Evolutionary conservation across 2,329 filamentous ascomycete species (phyloP).

Genomic region (Helicocarpus griseus): DNA sequence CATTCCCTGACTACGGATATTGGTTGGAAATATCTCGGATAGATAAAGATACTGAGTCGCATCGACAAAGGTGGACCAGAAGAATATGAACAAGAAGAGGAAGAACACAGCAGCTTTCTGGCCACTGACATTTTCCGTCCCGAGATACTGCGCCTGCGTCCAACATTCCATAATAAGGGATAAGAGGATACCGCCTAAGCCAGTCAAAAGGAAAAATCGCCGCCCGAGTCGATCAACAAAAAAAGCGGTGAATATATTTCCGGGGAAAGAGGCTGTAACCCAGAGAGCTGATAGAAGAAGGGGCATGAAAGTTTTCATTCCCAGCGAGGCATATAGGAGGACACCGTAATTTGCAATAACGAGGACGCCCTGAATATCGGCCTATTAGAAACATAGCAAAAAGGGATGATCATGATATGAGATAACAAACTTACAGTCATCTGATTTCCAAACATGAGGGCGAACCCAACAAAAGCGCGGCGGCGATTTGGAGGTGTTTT

Average conservation of each 20-base stretch:
- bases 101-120: conserved; percentile 32
- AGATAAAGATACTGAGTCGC: conserved; percentile 36
- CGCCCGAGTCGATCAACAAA: conserved; percentile 32
- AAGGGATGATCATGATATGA: background rate
- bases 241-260: conserved; percentile 33
- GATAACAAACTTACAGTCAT: conserved; percentile 16
- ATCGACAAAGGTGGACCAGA: conserved; percentile 34
- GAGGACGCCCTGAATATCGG: conserved; percentile 15
- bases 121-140: conserved; percentile 25
- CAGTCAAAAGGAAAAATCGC: conserved; percentile 28
- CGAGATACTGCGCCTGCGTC: conserved; percentile 26
- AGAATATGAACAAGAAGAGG: conserved; percentile 31
- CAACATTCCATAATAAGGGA: conserved; percentile 26
- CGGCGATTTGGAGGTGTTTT: conserved; percentile 31
- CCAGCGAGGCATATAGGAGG: conserved; percentile 27
- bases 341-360: conserved; percentile 30
- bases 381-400: background rate
- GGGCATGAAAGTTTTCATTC: conserved; percentile 25
- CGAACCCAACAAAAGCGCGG: conserved; percentile 30
- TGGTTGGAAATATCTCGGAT: conserved; percentile 33
- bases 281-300: conserved; percentile 31
- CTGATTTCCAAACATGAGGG: conserved; percentile 33
- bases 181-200: conserved; percentile 23
- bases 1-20: conserved; percentile 29
- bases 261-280: conserved; percentile 28